Evolutionary conservation across 2,329 filamentous ascomycete species (phyloP), one percentile per base, ranked within the genome.

Genomic region (Talaromyces rugulosus): DNA sequence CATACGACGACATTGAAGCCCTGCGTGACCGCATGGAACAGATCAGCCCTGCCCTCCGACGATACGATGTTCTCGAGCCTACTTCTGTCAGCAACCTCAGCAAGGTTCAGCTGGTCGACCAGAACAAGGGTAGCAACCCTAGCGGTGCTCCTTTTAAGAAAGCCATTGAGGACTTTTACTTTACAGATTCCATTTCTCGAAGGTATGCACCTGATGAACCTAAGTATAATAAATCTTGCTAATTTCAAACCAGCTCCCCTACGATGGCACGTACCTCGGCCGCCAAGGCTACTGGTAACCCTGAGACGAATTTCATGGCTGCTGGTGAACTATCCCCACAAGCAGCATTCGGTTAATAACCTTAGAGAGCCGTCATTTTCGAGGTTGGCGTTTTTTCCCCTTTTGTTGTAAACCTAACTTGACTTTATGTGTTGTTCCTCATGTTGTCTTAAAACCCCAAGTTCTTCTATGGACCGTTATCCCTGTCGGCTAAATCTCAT

Each of bases 261-360:
- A 99, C 95, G 62, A 99, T 99, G 95, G 95, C 95, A 64, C 90
- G 95, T 74, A 97, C 92, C 84, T 96, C 92, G 56, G 94, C 91
- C 59, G 90, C 93, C 68, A 98, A 97, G 85, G 90, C 89, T 62
- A 88, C 87, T 9, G 87, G 88, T 64, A 90, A 92, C 79, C 85
- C 89, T 62, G 83, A 90, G 76, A 92, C 87, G 60, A 91, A 92
- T 79, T 86, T 91, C 68, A 89, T 92, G 88, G 89, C 89, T 59
- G 82, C 88, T 27, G 90, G 89, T 62, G 80, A 81, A 67, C 79
- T 78, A 66, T 74, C 74, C 66, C 71, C 74, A 9, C 74, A 77
- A 65, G 71, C 74, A 58, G 63, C 74, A 65, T 76, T 77, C 69
- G 75, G 74, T 65, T 53, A 18, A 53, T 30, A 53, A 31, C 14